Evolutionary conservation across 1,139 yeast species (phyloP).

Genomic region (Casaregolazyma suthepensis): DNA sequence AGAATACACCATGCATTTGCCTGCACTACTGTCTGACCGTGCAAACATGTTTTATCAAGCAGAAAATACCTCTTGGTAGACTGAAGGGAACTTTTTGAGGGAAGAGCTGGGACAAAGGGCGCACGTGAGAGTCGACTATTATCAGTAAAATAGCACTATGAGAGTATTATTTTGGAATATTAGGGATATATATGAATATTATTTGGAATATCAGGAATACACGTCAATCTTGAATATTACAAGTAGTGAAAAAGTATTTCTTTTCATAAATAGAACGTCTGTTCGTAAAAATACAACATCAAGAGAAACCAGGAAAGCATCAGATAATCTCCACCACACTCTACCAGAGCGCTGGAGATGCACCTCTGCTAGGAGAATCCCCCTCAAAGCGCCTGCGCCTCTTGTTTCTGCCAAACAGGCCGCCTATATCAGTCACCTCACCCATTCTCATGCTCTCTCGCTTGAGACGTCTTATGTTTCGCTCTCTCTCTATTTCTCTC

Average conservation of each 20-base stretch:
- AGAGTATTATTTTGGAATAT: background rate
- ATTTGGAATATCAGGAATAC: background rate
- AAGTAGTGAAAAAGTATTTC: background rate
- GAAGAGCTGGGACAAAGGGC: background rate
- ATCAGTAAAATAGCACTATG: background rate
- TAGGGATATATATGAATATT: background rate
- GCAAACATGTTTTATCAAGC: background rate
- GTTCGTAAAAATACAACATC: background rate
- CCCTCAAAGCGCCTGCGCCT: constrained; percentile 23
- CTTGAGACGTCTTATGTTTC: constrained; percentile 84
- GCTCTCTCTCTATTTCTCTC: constrained; percentile 90
- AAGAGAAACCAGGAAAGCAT: background rate
- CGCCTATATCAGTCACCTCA: constrained; percentile 30
- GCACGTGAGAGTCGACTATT: too few relatives aligned
- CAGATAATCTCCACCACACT: background rate
- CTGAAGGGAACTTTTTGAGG: background rate
- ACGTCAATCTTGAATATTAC: background rate
- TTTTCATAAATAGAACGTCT: background rate
- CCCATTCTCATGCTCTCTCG: constrained; percentile 62
- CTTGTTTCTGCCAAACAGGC: constrained; percentile 29
- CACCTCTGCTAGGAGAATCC: constrained; percentile 20
- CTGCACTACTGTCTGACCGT: background rate
- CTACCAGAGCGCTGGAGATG: constrained; percentile 21
- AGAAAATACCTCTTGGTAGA: background rate
- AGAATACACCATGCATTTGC: constrained; percentile 13